phyloP scores from a whole-genome alignment of 192 early-diverging fungal genomes.

The Coemansia asiatica region DNA sequence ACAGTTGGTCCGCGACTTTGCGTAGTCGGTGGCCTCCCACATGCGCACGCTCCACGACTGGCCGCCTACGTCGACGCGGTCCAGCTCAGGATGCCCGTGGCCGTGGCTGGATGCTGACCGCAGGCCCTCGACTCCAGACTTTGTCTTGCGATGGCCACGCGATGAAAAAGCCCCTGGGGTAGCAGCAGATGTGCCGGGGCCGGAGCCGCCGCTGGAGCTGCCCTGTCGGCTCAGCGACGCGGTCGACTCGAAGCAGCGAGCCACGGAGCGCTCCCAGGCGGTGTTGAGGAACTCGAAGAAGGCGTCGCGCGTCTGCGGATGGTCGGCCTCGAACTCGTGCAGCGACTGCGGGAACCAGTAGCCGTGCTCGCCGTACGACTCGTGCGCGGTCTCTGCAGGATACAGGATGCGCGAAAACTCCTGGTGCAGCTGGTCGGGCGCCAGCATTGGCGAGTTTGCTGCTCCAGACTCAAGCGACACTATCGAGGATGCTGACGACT shows the following conservation, averaged over 20 bases:
- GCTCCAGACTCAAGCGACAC: constrained; percentile 39
- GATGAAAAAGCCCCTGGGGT: not conserved
- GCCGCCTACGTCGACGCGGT: constrained; percentile 53
- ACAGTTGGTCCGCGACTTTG: constrained; percentile 28
- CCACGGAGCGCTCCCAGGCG: constrained; percentile 47
- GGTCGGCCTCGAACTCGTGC: constrained; percentile 54
- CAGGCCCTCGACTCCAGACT: constrained; percentile 8
- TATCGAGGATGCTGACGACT: constrained; percentile 41
- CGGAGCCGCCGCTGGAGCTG: constrained; percentile 27
- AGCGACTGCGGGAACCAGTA: constrained; percentile 57
- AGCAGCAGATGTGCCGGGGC: too few species aligned
- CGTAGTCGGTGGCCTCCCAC: constrained; percentile 47
- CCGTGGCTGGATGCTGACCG: not conserved
- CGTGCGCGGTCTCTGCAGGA: constrained; percentile 43
- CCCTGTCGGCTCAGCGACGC: constrained; percentile 36
- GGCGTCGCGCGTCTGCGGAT: constrained; percentile 38
- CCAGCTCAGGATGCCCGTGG: constrained; percentile 47
- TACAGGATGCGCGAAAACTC: constrained; percentile 52
- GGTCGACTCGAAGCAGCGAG: constrained; percentile 44
- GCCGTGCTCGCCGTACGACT: constrained; percentile 50
- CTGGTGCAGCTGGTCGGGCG: constrained; percentile 30
- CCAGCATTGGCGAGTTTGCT: constrained; percentile 12
- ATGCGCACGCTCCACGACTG: constrained; percentile 54
- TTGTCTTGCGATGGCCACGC: constrained; percentile 24
- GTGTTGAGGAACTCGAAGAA: constrained; percentile 54